Evolutionary conservation across 805 yeast genomes (phyloP), one percentile per base, ranked within the genome.

Genomic region (Allodekkera sacchari): DNA sequence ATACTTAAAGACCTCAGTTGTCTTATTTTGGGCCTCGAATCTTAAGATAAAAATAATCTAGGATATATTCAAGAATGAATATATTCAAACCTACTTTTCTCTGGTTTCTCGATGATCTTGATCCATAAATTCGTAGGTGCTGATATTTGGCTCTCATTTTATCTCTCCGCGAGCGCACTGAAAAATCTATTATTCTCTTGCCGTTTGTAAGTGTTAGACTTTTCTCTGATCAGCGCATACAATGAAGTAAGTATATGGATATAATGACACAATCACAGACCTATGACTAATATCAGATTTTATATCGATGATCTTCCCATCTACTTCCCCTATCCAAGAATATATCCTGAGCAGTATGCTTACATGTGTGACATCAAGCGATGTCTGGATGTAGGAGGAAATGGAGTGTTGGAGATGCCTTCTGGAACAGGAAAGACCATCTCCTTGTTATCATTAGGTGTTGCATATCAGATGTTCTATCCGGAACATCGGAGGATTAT

Each of bases 391-490:
- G 95, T 82, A 1, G 97, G 96, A 2, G 98, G 98, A 9, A 88
- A 88, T 52, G 83, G 96, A 58, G 87, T 92, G 33, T 58, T 92
- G 50, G 99, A 92, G 61, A 92, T 92, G 99, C 99, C 99, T 44
- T 92, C 99, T 5, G 99, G 99, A 4, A 92, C 99, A 3, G 99
- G 99, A 26, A 92, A 92, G 55, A 92, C 99, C 23, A 83, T 92
- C 3, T 87, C 97, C 1, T 66, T 92, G 52, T 64, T 92, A 19
- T 85, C 97, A 1, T 60, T 92, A 27, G 85, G 97, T 0, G 85
- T 92, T 28, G 95, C 98, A 10, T 92, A 92, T 57, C 99, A 92
- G 55, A 77, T 84, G 83, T 64, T 58, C 51, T 88, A 89, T 53
- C 94, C 96, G 7, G 96, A 89, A 49, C 95, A 85, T 50, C 63